These are phyloP conservation scores for Pichia sporocuriosa DNA, from an alignment of 805 yeast species.

Conservation along the genomic window DNA sequence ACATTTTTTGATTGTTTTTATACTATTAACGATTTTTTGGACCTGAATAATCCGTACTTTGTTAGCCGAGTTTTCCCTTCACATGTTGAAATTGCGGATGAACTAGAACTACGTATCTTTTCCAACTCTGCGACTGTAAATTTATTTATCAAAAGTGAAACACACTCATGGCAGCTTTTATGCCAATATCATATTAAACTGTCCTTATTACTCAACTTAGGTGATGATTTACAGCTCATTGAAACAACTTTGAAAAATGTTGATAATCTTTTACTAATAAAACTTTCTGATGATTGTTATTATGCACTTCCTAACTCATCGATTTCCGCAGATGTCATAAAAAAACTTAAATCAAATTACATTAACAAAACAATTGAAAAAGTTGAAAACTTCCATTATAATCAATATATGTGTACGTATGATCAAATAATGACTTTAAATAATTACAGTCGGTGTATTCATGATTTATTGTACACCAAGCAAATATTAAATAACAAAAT, in stretches of 20 bases:
- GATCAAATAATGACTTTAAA: constrained; percentile 38
- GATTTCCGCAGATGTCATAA: constrained; percentile 14
- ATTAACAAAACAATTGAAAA: constrained; percentile 1
- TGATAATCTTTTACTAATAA: constrained; percentile 23
- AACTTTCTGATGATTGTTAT: constrained; percentile 29
- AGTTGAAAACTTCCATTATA: constrained; percentile 3
- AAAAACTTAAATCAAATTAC: constrained; percentile 9
- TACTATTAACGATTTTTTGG: constrained; percentile 28
- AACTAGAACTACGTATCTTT: constrained; percentile 17
- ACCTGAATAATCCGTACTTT: constrained; percentile 26
- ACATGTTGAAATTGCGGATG: constrained; percentile 24
- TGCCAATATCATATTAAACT: constrained; percentile 24
- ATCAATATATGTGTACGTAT: constrained; percentile 29
- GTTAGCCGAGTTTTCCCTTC: constrained; percentile 30
- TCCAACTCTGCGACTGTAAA: constrained; percentile 22
- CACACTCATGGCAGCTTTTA: constrained; percentile 22
- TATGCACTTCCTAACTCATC: constrained; percentile 18
- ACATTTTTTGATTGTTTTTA: constrained; percentile 31
- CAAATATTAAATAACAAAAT: constrained; percentile 10
- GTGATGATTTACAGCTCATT: constrained; percentile 23
- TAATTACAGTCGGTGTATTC: constrained; percentile 31
- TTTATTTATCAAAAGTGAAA: constrained; percentile 15
- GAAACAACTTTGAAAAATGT: constrained; percentile 15
- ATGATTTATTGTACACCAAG: constrained; percentile 26
- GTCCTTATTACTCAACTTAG: constrained; percentile 28